Evolutionary conservation across 2,329 filamentous ascomycete genomes (phyloP).

Genomic region (Magnaporthales sp.): DNA sequence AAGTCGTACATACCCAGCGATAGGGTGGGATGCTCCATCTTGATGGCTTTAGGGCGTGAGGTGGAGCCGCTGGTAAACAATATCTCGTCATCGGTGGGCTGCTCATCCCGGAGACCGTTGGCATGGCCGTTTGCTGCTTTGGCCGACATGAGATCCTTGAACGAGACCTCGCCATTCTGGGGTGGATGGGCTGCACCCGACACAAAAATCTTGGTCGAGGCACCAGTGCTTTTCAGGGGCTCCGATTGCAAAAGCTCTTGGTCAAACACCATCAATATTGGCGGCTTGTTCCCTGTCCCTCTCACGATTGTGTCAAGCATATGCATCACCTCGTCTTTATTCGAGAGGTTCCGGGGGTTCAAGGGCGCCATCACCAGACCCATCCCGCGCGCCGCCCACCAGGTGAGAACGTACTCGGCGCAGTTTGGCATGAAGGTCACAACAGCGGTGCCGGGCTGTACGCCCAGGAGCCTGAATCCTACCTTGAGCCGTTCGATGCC

Average conservation of each 20-base stretch:
- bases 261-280: neutral
- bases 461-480: neutral
- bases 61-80: neutral
- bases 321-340: neutral
- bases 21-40: neutral
- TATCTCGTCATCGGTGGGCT: conserved; percentile 2
- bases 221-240: neutral
- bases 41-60: neutral
- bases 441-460: neutral
- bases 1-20: neutral
- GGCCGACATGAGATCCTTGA: neutral
- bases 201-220: neutral
- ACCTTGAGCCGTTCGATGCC: neutral
- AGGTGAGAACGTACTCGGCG: neutral
- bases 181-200: neutral
- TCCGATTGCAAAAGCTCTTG: neutral
- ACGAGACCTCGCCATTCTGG: neutral
- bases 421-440: conserved; percentile 1
- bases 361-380: neutral
- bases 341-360: neutral
- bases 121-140: neutral
- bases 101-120: neutral
- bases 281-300: neutral
- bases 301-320: neutral
- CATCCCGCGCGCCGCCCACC: neutral